Percentiles rank a stretch among this genome's conserved stretches.
Conservation (phyloP, 208 protist species). For the Leishmania aethiopica region DNA sequence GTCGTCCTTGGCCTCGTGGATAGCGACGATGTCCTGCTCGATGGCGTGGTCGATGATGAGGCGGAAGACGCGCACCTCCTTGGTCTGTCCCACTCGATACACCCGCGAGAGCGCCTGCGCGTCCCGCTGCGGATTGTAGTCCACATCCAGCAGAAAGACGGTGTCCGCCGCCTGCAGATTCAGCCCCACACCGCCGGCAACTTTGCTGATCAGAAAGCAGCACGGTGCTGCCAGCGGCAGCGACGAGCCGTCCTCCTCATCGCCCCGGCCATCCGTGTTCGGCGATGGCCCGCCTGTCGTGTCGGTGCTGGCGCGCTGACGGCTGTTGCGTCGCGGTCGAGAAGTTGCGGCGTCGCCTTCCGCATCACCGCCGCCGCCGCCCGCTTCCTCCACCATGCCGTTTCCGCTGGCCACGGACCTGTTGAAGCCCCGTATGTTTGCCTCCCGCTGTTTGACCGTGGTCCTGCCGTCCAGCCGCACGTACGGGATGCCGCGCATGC, state of each 20-base stretch:
- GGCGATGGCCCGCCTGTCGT: no score
- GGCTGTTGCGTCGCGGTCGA: no score
- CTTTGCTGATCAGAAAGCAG: slow-evolving; percentile 95
- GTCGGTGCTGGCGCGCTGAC: no score
- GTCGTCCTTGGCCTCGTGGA: slow-evolving; percentile 53
- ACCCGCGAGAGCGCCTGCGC: slow-evolving; percentile 95
- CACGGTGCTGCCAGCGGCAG: slow-evolving; percentile 13
- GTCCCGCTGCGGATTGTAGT: slow-evolving; percentile 97
- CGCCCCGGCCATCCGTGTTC: no score
- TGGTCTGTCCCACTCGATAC: slow-evolving; percentile 96
- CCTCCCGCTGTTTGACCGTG: slow-evolving; percentile 53
- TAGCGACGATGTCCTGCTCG: slow-evolving; percentile 33
- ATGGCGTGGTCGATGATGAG: slow-evolving; percentile 74
- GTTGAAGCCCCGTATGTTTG: slow-evolving; percentile 89
- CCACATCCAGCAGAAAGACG: slow-evolving; percentile 96
- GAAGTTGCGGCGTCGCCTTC: no score
- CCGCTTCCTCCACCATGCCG: neutral
- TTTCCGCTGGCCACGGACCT: neutral
- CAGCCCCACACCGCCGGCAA: slow-evolving; percentile 96
- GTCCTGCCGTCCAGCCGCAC: slow-evolving; percentile 75
- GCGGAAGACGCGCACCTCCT: slow-evolving; percentile 93
- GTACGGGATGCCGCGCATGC: slow-evolving; percentile 46
- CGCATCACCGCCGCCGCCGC: no score
- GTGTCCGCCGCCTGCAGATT: slow-evolving; percentile 96
- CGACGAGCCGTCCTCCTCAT: neutral